Base-by-base conservation (phyloP, 495 filamentous ascomycete species). In the Rostrohypoxylon terebratum region DNA sequence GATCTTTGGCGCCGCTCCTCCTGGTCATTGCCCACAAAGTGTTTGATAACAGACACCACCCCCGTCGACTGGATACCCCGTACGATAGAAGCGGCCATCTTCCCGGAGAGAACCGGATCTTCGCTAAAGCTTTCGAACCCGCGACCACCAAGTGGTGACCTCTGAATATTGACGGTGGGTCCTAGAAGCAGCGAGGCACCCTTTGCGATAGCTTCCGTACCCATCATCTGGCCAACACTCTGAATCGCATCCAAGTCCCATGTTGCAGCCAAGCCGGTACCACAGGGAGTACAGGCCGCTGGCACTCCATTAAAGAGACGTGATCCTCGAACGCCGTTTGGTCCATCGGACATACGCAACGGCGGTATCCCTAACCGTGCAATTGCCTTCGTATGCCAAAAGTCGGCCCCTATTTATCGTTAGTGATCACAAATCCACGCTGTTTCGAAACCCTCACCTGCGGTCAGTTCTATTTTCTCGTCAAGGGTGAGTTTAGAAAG, bases 111-210 rank as follows among this genome's bases (percentile, higher is more conserved):
- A 9, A 59, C 55, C 1, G 36, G 55, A 11, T 59, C 55, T 59
- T 59, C 55, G 18, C 55, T 59, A n/a, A 59, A 59, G n/a, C 36
- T 59, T 13, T 42, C 55, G 8, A 59, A 59, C 14, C 55, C 55
- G 13, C 55, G 54, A n/a, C 54, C 54, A 21, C 54, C 54, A 21
- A 58, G 54, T 0, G 54, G 54, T 9, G 55, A 59, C 25, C 55
- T 59, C 34, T 59, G 36, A 25, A 59, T 59, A 18, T 59, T 59
- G 9, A 59, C 36, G 3, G 55, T 59, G 14, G 36, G 36, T 10
- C 55, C 55, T 6, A 59, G 11, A 20, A 40, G 55, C 14, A 59
- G 21, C 6, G 36, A 59, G n/a, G 34, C 33, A 14, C 55, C 55
- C 38, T 59, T 59, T n/a, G 18, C 36, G 18, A 59, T 44, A 23